These are phyloP conservation scores for Papilionanthe hybrid DNA, from an alignment of 116 monocot genomes.

Conservation along the genomic window DNA sequence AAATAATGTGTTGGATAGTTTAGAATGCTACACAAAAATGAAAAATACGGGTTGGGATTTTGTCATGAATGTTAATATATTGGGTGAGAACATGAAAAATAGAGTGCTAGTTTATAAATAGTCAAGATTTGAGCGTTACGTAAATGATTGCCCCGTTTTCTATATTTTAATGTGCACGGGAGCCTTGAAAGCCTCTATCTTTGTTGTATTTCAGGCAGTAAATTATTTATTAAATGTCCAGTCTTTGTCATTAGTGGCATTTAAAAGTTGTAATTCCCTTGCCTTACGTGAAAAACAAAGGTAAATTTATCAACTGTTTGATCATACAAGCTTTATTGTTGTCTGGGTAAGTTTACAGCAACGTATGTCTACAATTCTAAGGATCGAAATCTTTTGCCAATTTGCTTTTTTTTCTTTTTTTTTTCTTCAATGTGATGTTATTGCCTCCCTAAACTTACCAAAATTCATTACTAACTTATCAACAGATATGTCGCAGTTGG, in stretches of 20 bases:
- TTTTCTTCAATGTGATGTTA: background rate
- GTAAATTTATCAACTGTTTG: background rate
- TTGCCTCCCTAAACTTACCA: background rate
- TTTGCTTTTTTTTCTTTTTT: background rate
- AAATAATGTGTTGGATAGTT: too few relatives aligned
- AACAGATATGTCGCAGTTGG: slow-evolving; percentile 33
- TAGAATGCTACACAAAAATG: too few relatives aligned
- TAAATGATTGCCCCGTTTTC: too few relatives aligned
- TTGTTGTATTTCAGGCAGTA: background rate
- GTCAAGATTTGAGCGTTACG: too few relatives aligned
- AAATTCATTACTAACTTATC: background rate
- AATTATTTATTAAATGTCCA: background rate
- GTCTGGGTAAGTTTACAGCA: background rate
- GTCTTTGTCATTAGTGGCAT: background rate
- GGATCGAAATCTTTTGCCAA: background rate
- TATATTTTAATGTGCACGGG: too few relatives aligned
- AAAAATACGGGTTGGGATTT: too few relatives aligned
- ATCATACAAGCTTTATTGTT: background rate
- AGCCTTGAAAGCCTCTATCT: too few relatives aligned
- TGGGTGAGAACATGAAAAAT: too few relatives aligned
- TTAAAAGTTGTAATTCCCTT: background rate
- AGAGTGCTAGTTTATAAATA: too few relatives aligned
- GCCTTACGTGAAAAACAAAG: background rate
- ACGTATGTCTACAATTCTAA: background rate
- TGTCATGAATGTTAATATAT: too few relatives aligned